Conservation (phyloP, 495 filamentous ascomycete genomes). For the Pseudoneurospora amorphoporcata region DNA sequence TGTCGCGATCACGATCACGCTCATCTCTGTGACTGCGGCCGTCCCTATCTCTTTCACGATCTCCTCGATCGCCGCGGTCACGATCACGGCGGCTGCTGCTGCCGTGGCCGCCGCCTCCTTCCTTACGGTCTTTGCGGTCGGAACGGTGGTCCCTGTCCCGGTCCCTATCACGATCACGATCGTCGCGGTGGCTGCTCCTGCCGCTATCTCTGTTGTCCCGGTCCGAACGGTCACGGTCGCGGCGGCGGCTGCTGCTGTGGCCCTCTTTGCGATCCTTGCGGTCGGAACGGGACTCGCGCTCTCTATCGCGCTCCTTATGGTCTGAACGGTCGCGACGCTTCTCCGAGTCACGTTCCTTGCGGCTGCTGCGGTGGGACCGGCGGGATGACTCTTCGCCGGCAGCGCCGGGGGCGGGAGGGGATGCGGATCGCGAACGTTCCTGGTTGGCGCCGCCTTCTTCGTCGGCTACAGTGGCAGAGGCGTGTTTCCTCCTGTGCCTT, state of each 20-base stretch:
- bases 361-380: constrained; percentile 41
- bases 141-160: constrained; percentile 23
- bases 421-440: constrained; percentile 42
- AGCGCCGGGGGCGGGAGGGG: constrained; percentile 20
- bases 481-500: constrained; percentile 38
- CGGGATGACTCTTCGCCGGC: constrained; percentile 29
- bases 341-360: constrained; percentile 31
- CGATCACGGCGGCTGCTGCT: constrained; percentile 28
- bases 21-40: constrained; percentile 36
- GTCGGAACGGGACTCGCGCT: constrained; percentile 25
- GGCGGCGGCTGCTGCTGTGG: constrained; percentile 26
- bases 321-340: constrained; percentile 34
- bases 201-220: constrained; percentile 36
- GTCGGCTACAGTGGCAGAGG: constrained; percentile 19
- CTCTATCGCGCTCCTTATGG: constrained; percentile 22
- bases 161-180: constrained; percentile 36
- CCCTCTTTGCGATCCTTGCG: constrained; percentile 19
- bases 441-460: constrained; percentile 26
- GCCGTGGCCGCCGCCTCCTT: constrained; percentile 16
- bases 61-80: constrained; percentile 37
- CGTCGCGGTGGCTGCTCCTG: constrained; percentile 32
- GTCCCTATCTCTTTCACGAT: constrained; percentile 35
- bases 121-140: constrained; percentile 21
- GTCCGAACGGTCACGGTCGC: constrained; percentile 34
- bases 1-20: constrained; percentile 32